Evolutionary conservation across 2,329 filamentous ascomycete species (phyloP), one percentile per base, ranked within the genome.

Genomic region (Scytalidium sp.): DNA sequence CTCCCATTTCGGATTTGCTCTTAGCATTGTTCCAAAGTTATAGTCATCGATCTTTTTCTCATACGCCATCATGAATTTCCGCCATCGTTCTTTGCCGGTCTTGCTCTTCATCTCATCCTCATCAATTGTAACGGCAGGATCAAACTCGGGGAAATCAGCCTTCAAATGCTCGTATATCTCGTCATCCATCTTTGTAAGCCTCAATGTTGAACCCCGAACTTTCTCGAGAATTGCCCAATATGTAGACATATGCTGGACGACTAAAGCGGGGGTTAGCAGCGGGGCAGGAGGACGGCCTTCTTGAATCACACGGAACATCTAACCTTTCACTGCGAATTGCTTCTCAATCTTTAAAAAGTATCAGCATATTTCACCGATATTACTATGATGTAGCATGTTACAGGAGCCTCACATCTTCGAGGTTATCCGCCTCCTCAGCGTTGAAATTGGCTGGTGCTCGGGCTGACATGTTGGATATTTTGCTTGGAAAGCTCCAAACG

Each of bases 71-170:
- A 97, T 88, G 74, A 97, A 99, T 57, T 87, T 88, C 63, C 94
- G 84, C 94, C 94, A 99, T 67, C 81, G 81, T 72, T 95, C 90
- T 78, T 99, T 99, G 67, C 93, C 93, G 13, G 76, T 72, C 75
- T 96, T 95, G 80, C 90, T 97, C 85, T 99, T 99, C 93, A 99
- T 97, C 61, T 88, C 79, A 60, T 96, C 87, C 74, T 99, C 94
- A 67, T 96, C 72, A 57, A 99, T 86, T 10, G 87, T 88, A 40
- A 74, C 83, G 17, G 84, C 80, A 1, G 91, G 84, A 70, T 99
- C 88, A 65, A 96, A 95, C 23, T 97, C 94, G 57, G 94, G 94
- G 64, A 99, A 97, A 45, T 90, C 89, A 56, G 78, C 76, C 70
- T 85, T 85, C 62, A 99, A 88, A 71, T 97, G 90, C 58, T 89